Evolutionary conservation across 441 rosid genomes (phyloP).

Genomic region (Pelargonium citronellum): DNA sequence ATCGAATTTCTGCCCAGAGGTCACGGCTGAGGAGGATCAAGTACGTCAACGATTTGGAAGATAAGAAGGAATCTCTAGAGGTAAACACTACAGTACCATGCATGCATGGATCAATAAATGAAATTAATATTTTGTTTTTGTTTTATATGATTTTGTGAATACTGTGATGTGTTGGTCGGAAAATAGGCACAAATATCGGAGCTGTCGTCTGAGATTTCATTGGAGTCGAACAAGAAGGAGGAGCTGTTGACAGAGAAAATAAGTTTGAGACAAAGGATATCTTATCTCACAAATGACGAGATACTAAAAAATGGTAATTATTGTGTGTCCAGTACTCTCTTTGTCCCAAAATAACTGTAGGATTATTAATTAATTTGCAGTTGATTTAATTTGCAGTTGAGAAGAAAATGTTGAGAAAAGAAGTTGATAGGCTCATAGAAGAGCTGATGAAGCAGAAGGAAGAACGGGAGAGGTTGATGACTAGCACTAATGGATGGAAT

Average conservation of each 20-base stretch:
- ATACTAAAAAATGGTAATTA: background rate
- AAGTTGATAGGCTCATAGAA: background rate
- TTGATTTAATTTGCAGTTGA: background rate
- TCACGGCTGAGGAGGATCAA: conserved; percentile 5
- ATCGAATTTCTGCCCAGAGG: conserved; percentile 5
- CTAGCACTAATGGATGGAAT: background rate
- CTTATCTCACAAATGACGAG: background rate
- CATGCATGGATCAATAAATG: too few species aligned
- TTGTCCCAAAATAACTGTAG: background rate
- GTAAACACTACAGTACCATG: background rate
- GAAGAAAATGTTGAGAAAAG: conserved; percentile 1
- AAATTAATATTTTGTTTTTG: too few species aligned
- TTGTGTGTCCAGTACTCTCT: background rate
- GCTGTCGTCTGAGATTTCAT: background rate
- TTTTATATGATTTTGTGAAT: background rate
- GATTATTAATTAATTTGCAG: background rate
- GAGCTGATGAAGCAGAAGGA: conserved; percentile 3
- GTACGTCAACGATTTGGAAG: background rate
- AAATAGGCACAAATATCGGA: background rate
- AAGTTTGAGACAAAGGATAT: background rate
- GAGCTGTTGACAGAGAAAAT: background rate
- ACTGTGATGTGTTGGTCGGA: background rate
- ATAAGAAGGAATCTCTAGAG: background rate
- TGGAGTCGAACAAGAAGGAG: conserved; percentile 2
- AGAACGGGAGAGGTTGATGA: background rate